phyloP scores from a whole-genome alignment of 2,329 filamentous ascomycete genomes.

The Zalaria sp. region DNA sequence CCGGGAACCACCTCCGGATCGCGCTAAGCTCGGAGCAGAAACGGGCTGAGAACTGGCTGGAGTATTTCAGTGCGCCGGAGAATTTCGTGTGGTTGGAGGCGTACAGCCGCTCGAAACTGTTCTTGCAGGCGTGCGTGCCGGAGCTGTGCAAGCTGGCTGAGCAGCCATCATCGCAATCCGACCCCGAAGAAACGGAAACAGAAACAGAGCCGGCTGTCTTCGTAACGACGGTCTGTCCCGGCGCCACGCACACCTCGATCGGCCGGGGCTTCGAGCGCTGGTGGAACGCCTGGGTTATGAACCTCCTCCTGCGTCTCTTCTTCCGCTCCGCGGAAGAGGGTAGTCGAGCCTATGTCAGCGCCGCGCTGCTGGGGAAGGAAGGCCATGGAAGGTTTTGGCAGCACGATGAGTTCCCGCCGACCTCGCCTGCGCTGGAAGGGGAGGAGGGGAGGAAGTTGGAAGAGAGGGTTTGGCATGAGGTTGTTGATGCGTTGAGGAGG shows the following conservation, averaged over 20 bases:
- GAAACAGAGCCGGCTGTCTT: constrained; percentile 13
- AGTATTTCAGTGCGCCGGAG: neutral
- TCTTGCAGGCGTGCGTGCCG: constrained; percentile 19
- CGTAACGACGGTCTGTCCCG: constrained; percentile 22
- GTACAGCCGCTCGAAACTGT: constrained; percentile 20
- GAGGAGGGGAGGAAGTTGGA: constrained; percentile 17
- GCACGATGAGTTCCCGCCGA: constrained; percentile 17
- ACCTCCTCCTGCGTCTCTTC: constrained; percentile 10
- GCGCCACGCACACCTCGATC: constrained; percentile 16
- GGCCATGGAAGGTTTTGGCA: constrained; percentile 22
- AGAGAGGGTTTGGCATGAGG: constrained; percentile 18
- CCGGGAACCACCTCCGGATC: constrained; percentile 1
- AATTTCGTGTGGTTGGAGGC: neutral
- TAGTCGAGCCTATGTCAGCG: constrained; percentile 19
- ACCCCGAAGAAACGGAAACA: constrained; percentile 1
- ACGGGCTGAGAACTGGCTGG: neutral
- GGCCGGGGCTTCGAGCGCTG: constrained; percentile 18
- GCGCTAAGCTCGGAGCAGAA: neutral
- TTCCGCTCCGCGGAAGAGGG: constrained; percentile 16
- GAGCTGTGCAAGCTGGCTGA: constrained; percentile 12
- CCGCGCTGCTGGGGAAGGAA: constrained; percentile 18
- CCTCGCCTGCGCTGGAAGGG: constrained; percentile 16
- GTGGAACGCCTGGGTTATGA: constrained; percentile 8
- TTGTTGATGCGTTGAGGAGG: constrained; percentile 16
- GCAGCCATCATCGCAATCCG: too few species aligned